phyloP scores from a whole-genome alignment of 495 filamentous ascomycete genomes.

The Pseudomonodictys pantanalensis region DNA sequence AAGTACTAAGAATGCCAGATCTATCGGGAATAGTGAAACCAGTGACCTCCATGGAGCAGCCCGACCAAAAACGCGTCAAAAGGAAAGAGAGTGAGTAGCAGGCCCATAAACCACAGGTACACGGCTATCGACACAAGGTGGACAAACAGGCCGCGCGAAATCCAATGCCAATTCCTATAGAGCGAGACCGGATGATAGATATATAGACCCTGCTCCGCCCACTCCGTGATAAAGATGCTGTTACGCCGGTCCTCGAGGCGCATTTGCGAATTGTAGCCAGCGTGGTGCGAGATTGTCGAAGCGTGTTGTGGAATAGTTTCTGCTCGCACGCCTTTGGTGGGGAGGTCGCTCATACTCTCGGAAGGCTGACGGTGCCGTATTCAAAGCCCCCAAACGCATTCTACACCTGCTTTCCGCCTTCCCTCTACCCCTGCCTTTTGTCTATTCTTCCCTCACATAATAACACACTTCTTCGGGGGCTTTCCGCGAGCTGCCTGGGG shows the following conservation, averaged over 20 bases:
- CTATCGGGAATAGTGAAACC: background rate
- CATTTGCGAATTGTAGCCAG: background rate
- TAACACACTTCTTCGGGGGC: constrained; percentile 67
- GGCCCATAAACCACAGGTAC: background rate
- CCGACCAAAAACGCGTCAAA: background rate
- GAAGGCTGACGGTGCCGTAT: constrained; percentile 7
- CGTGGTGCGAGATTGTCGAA: background rate
- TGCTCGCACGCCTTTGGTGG: background rate
- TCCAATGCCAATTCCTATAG: constrained; percentile 1
- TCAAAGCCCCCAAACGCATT: constrained; percentile 13
- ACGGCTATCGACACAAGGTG: too few species aligned
- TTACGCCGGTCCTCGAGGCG: background rate
- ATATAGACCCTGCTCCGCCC: background rate
- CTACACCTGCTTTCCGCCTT: background rate
- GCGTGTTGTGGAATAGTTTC: background rate
- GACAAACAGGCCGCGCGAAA: too few species aligned
- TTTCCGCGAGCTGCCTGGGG: constrained; percentile 57
- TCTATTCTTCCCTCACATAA: constrained; percentile 60
- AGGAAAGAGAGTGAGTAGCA: background rate
- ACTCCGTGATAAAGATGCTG: background rate
- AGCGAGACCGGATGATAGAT: background rate
- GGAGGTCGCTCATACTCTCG: background rate
- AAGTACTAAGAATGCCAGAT: background rate
- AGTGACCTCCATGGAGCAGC: background rate
- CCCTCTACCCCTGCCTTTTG: background rate